phyloP scores from a whole-genome alignment of 768 basidiomycete genomes.

The Fibroporia radiculosa region DNA sequence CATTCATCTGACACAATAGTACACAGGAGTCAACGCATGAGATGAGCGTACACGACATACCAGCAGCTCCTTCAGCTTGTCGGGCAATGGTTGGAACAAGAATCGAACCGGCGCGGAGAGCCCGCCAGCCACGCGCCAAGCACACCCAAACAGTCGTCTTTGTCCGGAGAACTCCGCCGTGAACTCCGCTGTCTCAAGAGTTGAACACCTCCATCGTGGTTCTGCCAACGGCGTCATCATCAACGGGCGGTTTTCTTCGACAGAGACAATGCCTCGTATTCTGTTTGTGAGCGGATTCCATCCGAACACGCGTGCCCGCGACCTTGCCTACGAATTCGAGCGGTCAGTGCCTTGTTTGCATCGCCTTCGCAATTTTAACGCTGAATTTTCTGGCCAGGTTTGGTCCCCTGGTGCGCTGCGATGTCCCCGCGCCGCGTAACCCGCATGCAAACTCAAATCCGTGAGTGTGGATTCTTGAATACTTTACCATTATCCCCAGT shows the following conservation, averaged over 20 bases:
- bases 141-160: background rate
- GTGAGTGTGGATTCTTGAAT: slow-evolving; percentile 47
- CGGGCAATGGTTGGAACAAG: no score
- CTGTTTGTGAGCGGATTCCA: slow-evolving; percentile 85
- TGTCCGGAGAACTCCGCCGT: slow-evolving; percentile 1
- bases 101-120: background rate
- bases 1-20: slow-evolving; percentile 11
- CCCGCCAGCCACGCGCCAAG: slow-evolving; percentile 1
- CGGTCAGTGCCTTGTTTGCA: slow-evolving; percentile 38
- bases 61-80: background rate
- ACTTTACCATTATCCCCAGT: slow-evolving; percentile 24
- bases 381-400: slow-evolving; percentile 37
- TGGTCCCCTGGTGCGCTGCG: slow-evolving; percentile 80
- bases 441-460: slow-evolving; percentile 67
- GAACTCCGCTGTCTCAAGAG: background rate
- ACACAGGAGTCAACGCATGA: background rate
- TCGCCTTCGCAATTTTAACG: background rate
- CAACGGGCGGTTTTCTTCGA: slow-evolving; percentile 1
- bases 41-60: background rate
- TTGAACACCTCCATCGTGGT: background rate
- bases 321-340: slow-evolving; percentile 84
- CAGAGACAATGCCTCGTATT: slow-evolving; percentile 59
- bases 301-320: slow-evolving; percentile 72
- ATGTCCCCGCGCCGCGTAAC: slow-evolving; percentile 83
- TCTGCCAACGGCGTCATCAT: background rate